These are phyloP conservation scores for Aegilops tauschii DNA, from an alignment of 176 grass and related monocot species.

Conservation along the genomic window DNA sequence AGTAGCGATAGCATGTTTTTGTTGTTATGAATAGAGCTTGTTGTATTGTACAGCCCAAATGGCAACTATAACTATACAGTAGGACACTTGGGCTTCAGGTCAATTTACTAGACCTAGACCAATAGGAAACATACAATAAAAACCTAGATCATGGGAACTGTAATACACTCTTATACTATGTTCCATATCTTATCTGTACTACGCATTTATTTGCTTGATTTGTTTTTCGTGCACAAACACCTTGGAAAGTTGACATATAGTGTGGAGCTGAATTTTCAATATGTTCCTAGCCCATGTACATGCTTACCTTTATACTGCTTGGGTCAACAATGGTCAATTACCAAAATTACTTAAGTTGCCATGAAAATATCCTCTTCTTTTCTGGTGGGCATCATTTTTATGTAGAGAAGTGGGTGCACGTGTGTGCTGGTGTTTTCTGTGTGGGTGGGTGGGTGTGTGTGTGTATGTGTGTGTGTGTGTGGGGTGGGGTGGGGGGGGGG, in stretches of 20 bases:
- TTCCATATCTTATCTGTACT: too few species aligned
- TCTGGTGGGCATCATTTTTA: not conserved
- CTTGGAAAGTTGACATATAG: not conserved
- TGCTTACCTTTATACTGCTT: not conserved
- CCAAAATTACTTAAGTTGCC: not conserved
- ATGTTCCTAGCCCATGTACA: not conserved
- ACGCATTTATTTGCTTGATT: too few species aligned
- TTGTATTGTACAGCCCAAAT: not conserved
- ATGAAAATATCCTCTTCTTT: not conserved
- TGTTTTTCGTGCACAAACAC: too few species aligned
- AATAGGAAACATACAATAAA: not conserved
- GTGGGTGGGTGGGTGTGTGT: too few species aligned
- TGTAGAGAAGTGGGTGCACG: too few species aligned
- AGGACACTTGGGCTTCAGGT: not conserved
- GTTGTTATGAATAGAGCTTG: not conserved
- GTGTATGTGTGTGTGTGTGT: too few species aligned
- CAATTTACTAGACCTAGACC: not conserved
- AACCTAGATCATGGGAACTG: not conserved
- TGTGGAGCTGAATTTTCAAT: not conserved
- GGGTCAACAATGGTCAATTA: not conserved
- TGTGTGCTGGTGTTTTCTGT: too few species aligned
- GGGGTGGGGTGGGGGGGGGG: too few species aligned
- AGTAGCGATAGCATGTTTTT: slow-evolving; percentile 8
- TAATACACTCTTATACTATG: not conserved
- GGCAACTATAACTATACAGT: not conserved